Conservation (phyloP, 2,329 filamentous ascomycete species). For the Phialophora macrospora region DNA sequence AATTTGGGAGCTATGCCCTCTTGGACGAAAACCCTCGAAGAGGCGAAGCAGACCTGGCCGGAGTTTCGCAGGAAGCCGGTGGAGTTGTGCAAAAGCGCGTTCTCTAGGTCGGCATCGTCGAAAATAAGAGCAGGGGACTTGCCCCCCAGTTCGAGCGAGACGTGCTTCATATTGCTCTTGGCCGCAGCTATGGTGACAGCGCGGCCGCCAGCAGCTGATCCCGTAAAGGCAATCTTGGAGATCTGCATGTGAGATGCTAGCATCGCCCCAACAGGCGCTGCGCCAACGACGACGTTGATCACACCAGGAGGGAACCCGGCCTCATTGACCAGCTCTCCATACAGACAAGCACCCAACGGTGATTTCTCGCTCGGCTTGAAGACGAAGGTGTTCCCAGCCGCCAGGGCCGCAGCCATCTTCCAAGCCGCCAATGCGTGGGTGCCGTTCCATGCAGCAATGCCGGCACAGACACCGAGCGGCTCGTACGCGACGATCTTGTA, state of each 20-base stretch:
- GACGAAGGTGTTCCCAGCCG: slow-evolving; percentile 62
- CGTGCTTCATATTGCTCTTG: slow-evolving; percentile 58
- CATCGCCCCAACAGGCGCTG: slow-evolving; percentile 41
- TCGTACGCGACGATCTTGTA: slow-evolving; percentile 41
- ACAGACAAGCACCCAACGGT: slow-evolving; percentile 60
- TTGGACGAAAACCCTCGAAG: slow-evolving; percentile 68
- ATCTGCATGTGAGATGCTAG: slow-evolving; percentile 50
- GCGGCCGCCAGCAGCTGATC: slow-evolving; percentile 46
- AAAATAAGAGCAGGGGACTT: slow-evolving; percentile 70
- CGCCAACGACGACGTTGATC: slow-evolving; percentile 45
- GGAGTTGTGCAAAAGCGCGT: slow-evolving; percentile 72
- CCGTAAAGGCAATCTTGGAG: slow-evolving; percentile 51
- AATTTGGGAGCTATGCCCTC: slow-evolving; percentile 67
- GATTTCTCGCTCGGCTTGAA: slow-evolving; percentile 64
- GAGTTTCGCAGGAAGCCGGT: slow-evolving; percentile 61
- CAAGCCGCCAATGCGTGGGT: slow-evolving; percentile 73
- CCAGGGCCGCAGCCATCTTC: slow-evolving; percentile 63
- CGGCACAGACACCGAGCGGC: slow-evolving; percentile 68
- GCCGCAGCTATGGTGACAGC: slow-evolving; percentile 49
- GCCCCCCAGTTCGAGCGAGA: slow-evolving; percentile 68
- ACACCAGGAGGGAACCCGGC: slow-evolving; percentile 80
- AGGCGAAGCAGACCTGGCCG: slow-evolving; percentile 70
- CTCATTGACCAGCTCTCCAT: slow-evolving; percentile 70
- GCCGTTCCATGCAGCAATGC: slow-evolving; percentile 83
- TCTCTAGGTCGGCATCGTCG: slow-evolving; percentile 67